phyloP scores from a whole-genome alignment of 352 stramenopile species.

The Pythium coloratum region DNA sequence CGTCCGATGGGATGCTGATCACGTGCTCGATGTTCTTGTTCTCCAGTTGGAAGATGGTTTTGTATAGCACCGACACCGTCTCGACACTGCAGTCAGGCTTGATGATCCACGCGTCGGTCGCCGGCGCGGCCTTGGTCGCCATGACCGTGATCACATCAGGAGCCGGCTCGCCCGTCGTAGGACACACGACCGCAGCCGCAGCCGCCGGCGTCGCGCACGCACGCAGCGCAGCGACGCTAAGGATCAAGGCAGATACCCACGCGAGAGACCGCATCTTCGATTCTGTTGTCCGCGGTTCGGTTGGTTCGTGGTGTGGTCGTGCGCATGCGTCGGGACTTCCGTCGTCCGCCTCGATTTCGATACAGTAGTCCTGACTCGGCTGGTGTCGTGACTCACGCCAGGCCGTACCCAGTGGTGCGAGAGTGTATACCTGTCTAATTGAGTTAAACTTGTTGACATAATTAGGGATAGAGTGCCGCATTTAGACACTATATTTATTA shows the following conservation, averaged over 20 bases:
- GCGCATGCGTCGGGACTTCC: too few relatives aligned
- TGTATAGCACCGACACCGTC: not conserved
- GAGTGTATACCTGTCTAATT: not conserved
- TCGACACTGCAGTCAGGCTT: slow-evolving; percentile 3
- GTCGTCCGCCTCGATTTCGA: too few relatives aligned
- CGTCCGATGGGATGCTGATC: not conserved
- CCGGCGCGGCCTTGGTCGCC: slow-evolving; percentile 4
- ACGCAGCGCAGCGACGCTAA: not conserved
- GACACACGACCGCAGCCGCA: not conserved
- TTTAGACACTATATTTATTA: too few relatives aligned
- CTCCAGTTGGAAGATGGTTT: not conserved
- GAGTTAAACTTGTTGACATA: too few relatives aligned
- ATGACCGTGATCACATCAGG: slow-evolving; percentile 2
- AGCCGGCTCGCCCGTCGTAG: not conserved
- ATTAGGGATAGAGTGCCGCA: too few relatives aligned
- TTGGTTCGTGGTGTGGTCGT: too few relatives aligned
- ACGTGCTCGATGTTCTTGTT: not conserved
- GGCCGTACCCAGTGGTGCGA: too few relatives aligned
- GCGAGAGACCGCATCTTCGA: not conserved
- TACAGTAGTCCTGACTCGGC: too few relatives aligned
- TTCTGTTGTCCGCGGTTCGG: not conserved
- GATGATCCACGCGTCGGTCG: slow-evolving; percentile 8
- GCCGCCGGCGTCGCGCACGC: too few relatives aligned
- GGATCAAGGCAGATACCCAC: not conserved
- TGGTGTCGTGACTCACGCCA: too few relatives aligned